Evolutionary conservation across 2,329 filamentous ascomycete species (phyloP).

Genomic region (Raffaelea albimanens): DNA sequence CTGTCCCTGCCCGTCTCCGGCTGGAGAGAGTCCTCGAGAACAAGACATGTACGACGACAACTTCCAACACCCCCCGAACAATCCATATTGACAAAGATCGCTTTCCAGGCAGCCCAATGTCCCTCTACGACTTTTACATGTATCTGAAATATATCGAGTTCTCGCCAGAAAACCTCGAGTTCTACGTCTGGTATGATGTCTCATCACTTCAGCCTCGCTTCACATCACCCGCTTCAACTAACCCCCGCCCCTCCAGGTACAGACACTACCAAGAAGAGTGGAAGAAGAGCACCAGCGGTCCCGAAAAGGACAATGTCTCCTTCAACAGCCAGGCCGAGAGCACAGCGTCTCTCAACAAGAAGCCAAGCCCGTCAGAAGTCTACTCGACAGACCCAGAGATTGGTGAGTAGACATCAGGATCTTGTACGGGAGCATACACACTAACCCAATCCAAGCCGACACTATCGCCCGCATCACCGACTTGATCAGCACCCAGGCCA

Average conservation of each 20-base stretch:
- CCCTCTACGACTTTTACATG: constrained; percentile 40
- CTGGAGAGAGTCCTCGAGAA: constrained; percentile 37
- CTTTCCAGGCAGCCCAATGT: constrained; percentile 33
- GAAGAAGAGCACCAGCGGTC: constrained; percentile 1
- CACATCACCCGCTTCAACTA: no score
- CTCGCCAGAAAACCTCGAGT: constrained; percentile 39
- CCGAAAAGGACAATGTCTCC: constrained; percentile 19
- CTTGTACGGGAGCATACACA: no score
- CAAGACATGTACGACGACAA: constrained; percentile 29
- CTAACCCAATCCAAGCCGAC: no score
- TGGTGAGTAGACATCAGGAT: constrained; percentile 22
- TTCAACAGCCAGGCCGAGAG: constrained; percentile 18
- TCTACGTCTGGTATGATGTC: constrained; percentile 33
- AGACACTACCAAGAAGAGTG: constrained; percentile 31
- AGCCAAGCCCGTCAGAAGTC: constrained; percentile 10
- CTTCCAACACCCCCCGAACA: background rate
- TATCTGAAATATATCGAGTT: constrained; percentile 40
- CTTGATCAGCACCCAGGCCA: constrained; percentile 20
- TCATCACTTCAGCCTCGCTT: background rate
- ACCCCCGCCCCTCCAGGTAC: constrained; percentile 22
- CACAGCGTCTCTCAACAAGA: constrained; percentile 16
- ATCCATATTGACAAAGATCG: background rate
- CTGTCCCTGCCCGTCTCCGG: constrained; percentile 28
- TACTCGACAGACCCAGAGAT: constrained; percentile 21
- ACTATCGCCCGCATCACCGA: constrained; percentile 24